phyloP scores from a whole-genome alignment of 371 early-diverging fungal species.

The Synchytrium microbalum region DNA sequence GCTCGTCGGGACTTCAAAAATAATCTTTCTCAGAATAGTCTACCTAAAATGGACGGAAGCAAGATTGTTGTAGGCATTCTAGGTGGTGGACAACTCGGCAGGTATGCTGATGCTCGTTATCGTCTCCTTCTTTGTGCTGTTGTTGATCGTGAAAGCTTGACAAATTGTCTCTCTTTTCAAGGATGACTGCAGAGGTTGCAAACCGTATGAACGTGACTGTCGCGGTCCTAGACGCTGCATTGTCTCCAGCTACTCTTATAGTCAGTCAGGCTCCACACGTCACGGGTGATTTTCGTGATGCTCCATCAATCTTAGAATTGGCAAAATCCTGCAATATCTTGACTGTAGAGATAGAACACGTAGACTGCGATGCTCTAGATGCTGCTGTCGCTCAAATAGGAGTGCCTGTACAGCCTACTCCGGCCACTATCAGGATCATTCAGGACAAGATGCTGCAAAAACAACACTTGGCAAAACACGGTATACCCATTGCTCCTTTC shows the following conservation, averaged over 20 bases:
- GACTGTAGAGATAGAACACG: conserved; percentile 96
- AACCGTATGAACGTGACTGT: conserved; percentile 77
- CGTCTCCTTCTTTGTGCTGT: not conserved
- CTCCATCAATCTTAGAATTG: conserved; percentile 62
- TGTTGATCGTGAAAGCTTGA: not conserved
- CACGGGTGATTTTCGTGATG: conserved; percentile 72
- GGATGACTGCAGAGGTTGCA: conserved; percentile 91
- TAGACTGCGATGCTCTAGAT: conserved; percentile 69
- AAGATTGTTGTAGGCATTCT: conserved; percentile 38
- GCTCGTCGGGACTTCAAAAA: no score
- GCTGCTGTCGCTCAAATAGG: conserved; percentile 38
- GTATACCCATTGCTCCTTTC: conserved; percentile 66
- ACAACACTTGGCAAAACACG: conserved; percentile 21
- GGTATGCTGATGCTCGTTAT: no score
- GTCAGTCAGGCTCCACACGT: conserved; percentile 61
- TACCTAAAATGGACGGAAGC: no score
- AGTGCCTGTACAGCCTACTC: conserved; percentile 61
- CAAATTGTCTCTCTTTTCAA: not conserved
- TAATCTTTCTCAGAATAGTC: no score
- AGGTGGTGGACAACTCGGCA: conserved; percentile 87
- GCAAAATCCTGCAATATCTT: conserved; percentile 68
- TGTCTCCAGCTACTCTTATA: conserved; percentile 84
- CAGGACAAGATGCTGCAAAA: conserved; percentile 96
- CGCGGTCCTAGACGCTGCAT: conserved; percentile 70
- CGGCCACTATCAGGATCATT: conserved; percentile 73